phyloP scores from a whole-genome alignment of 169 alveolate genomes.

The Plasmodium vivax region DNA sequence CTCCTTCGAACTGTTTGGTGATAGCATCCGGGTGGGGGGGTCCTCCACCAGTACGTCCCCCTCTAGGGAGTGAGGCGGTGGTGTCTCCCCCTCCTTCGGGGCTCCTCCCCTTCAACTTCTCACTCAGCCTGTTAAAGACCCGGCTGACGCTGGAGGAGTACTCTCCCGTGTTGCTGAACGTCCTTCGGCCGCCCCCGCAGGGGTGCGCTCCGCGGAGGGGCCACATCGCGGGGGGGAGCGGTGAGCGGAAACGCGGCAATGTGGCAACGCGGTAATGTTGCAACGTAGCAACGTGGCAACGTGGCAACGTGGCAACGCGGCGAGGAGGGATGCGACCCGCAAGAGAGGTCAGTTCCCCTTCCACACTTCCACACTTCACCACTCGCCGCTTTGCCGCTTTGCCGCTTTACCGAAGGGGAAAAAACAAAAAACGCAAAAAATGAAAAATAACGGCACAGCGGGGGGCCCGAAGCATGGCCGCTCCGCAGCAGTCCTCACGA shows the following conservation, averaged over 20 bases:
- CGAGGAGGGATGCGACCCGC: not conserved
- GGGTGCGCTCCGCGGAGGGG: not conserved
- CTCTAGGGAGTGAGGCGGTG: not conserved
- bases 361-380: not conserved
- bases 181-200: not conserved
- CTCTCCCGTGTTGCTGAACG: constrained; percentile 6
- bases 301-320: not conserved
- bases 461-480: not conserved
- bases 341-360: not conserved
- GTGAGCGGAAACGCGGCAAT: not conserved
- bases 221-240: not conserved
- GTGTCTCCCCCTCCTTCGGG: not conserved
- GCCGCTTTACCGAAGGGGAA: not conserved
- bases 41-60: not conserved
- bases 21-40: not conserved
- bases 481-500: not conserved
- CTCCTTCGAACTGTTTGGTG: constrained; percentile 20
- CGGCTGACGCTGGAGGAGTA: constrained; percentile 62
- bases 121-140: constrained; percentile 1
- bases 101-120: not conserved
- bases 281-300: not conserved
- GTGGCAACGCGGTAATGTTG: not conserved
- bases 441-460: not conserved
- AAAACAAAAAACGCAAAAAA: not conserved
- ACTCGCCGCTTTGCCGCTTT: too few relatives aligned